These are phyloP conservation scores for Cydonia oblonga DNA, from an alignment of 331 rosid species.

Conservation along the genomic window DNA sequence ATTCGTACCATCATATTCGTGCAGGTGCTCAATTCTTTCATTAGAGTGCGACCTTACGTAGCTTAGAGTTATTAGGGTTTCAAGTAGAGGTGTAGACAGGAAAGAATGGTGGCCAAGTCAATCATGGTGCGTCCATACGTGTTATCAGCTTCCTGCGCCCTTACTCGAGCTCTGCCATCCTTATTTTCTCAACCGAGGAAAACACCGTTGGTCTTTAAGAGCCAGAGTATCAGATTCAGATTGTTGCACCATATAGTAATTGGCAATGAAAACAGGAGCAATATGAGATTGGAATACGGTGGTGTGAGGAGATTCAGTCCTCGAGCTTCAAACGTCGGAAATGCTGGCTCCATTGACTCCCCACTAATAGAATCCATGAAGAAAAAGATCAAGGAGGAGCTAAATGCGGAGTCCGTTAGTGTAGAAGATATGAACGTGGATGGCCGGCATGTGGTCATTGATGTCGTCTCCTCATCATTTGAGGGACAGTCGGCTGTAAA, in stretches of 20 bases:
- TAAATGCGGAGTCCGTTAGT: conserved; percentile 62
- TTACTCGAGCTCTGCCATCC: background rate
- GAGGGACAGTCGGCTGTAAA: conserved; percentile 90
- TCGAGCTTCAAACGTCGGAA: conserved; percentile 46
- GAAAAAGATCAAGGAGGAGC: conserved; percentile 73
- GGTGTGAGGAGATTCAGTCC: conserved; percentile 14
- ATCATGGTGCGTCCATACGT: background rate
- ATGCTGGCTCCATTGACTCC: conserved; percentile 59
- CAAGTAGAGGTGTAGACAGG: background rate
- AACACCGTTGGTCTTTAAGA: background rate
- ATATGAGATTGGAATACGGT: background rate
- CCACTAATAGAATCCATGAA: conserved; percentile 73
- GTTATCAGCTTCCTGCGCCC: background rate
- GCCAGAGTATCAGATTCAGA: background rate
- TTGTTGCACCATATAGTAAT: background rate
- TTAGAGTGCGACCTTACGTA: background rate
- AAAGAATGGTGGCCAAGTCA: conserved; percentile 1
- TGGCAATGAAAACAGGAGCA: background rate
- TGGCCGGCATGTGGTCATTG: conserved; percentile 89
- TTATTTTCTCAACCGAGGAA: background rate
- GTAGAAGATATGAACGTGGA: conserved; percentile 83
- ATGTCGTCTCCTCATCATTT: conserved; percentile 59
- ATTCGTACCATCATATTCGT: background rate
- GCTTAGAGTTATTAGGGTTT: background rate
- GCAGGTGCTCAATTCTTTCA: background rate